Percentiles rank a stretch among this genome's conserved stretches.
These are phyloP conservation scores for Candida easanensis DNA, from an alignment of 805 yeast genomes.

Conservation along the genomic window DNA sequence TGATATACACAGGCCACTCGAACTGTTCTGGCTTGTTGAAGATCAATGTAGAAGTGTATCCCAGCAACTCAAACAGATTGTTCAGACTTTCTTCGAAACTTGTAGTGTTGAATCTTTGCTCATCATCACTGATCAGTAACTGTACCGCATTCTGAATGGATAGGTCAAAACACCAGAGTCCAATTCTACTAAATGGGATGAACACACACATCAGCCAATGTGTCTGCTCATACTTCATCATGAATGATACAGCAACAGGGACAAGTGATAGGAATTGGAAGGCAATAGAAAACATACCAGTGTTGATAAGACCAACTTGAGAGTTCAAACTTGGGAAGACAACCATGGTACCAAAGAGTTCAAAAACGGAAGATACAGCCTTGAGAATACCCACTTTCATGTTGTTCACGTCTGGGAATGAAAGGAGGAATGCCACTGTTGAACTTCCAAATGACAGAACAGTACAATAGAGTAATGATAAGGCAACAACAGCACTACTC, in stretches of 20 bases:
- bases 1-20: conserved; percentile 27
- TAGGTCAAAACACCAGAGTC: conserved; percentile 41
- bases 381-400: conserved; percentile 32
- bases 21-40: conserved; percentile 30
- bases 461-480: conserved; percentile 32
- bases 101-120: conserved; percentile 32
- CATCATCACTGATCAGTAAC: conserved; percentile 30
- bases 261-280: conserved; percentile 30
- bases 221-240: conserved; percentile 8
- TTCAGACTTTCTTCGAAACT: conserved; percentile 34
- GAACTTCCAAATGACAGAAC: conserved; percentile 38
- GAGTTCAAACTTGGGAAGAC: conserved; percentile 29
- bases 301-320: conserved; percentile 28
- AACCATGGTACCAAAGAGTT: conserved; percentile 31
- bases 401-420: conserved; percentile 30
- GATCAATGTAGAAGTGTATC: conserved; percentile 29
- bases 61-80: conserved; percentile 29
- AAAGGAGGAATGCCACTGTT: conserved; percentile 34
- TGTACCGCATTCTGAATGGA: conserved; percentile 34
- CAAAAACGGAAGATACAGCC: conserved; percentile 32
- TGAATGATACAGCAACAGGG: conserved; percentile 25
- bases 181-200: conserved; percentile 34
- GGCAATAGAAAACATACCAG: conserved; percentile 32
- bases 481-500: conserved; percentile 31
- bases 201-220: conserved; percentile 25